These are phyloP conservation scores for Penicillium corylophilum DNA, from an alignment of 2,329 filamentous ascomycete genomes.

Conservation along the genomic window DNA sequence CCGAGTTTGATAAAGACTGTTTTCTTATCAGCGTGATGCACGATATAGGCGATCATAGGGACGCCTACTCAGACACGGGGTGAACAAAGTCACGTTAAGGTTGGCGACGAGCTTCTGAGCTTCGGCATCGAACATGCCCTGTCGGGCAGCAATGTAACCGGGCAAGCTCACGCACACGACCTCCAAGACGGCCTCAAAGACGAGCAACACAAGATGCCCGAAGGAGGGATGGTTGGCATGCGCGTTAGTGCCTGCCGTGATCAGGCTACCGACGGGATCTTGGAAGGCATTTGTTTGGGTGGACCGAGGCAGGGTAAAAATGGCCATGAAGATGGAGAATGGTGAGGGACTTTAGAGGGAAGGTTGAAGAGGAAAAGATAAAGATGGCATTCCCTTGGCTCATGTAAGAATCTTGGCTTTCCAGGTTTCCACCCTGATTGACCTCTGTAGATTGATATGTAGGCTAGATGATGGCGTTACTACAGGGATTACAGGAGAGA, in stretches of 20 bases:
- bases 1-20: conserved; percentile 95
- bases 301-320: conserved; percentile 51
- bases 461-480: background rate
- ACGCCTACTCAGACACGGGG: conserved; percentile 80
- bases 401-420: background rate
- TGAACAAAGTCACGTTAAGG: conserved; percentile 93
- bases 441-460: background rate
- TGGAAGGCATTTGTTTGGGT: conserved; percentile 43
- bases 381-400: background rate
- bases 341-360: conserved; percentile 7
- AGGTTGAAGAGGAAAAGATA: conserved; percentile 6
- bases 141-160: conserved; percentile 84
- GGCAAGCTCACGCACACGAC: conserved; percentile 93
- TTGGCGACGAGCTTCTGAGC: conserved; percentile 97
- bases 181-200: conserved; percentile 92
- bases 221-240: conserved; percentile 50
- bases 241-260: conserved; percentile 15
- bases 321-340: conserved; percentile 33
- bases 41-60: background rate
- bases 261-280: conserved; percentile 21
- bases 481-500: no score
- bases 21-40: background rate
- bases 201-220: conserved; percentile 69
- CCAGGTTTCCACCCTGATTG: background rate
- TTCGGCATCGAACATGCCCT: conserved; percentile 92